phyloP scores from a whole-genome alignment of 331 rosid genomes.

The Rhamnella rubrinervis region DNA sequence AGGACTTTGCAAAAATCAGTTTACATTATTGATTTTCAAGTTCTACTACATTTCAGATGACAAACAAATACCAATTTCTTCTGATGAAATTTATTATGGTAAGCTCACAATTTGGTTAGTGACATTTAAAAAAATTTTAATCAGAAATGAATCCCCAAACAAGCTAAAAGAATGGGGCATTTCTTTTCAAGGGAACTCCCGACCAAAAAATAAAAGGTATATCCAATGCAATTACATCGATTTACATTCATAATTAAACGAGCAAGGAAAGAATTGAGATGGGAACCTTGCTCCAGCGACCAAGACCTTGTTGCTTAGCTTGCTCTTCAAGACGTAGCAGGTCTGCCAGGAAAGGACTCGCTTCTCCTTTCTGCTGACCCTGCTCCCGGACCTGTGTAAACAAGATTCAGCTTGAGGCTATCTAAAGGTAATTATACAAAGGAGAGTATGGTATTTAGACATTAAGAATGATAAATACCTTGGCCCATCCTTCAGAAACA shows the following conservation, averaged over 20 bases:
- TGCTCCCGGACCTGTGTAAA: slow-evolving; percentile 68
- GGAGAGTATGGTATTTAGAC: slow-evolving; percentile 3
- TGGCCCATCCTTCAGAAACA: slow-evolving; percentile 96
- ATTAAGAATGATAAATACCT: slow-evolving; percentile 40
- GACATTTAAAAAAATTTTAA: too few species aligned
- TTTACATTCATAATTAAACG: background rate
- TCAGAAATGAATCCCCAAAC: too few species aligned
- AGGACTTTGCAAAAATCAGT: too few species aligned
- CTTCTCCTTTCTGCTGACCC: slow-evolving; percentile 86
- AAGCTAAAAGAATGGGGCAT: too few species aligned
- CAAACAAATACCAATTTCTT: too few species aligned
- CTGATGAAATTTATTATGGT: too few species aligned
- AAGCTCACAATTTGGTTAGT: too few species aligned
- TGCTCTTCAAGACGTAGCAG: slow-evolving; percentile 71
- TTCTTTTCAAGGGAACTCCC: background rate
- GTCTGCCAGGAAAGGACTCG: slow-evolving; percentile 78
- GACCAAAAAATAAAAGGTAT: background rate
- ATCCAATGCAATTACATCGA: background rate
- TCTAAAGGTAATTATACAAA: slow-evolving; percentile 11
- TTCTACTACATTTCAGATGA: too few species aligned
- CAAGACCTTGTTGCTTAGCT: slow-evolving; percentile 83
- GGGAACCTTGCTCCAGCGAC: slow-evolving; percentile 90
- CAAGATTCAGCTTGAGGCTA: slow-evolving; percentile 26
- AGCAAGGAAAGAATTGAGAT: slow-evolving; percentile 6
- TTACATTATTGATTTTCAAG: too few species aligned